Evolutionary conservation across 1,139 yeast species (phyloP), one percentile per base, ranked within the genome.

Genomic region (Yamadazyma blattariae): DNA sequence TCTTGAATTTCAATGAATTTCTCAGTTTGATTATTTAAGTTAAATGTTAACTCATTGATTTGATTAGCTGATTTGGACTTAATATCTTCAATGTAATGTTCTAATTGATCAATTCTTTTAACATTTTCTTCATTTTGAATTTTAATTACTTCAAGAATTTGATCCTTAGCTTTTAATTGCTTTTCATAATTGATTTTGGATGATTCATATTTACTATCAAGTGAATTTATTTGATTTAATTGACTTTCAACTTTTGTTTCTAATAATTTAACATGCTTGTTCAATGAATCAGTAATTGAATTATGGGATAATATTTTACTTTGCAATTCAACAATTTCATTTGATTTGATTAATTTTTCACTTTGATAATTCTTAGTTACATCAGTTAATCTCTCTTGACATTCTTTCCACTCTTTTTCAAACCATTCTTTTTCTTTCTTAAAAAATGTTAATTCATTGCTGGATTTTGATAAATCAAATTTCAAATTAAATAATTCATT

Each of bases 91-190:
- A 71, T 53, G 36, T 68, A 62, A 1, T 46, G 42, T 42, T 81
- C 84, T 19, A 81, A 58, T 30, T 71, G 71, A 2, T 57, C 51
- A 7, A 81, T 65, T 40, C 84, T 65, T 8, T 59, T 56, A 27
- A 59, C 59, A 21, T 74, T 58, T 40, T 77, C 80, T 1, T 58
- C 52, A 7, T 72, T 61, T 67, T 76, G 73, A 8, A 63, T 47
- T 36, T 82, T 79, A 42, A 87, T 67, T 14, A 85, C 64, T 30
- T 74, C 78, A 2, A 79, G 67, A 26, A 82, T 58, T 33, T 86
- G 78, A 40, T 81, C 81, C 53, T 83, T 88, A 25, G 77, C 61
- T 2, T 77, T 59, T 51, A 84, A 64, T 49, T 87, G 95, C 35
- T 73, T 74, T 29, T 78, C 58, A 47, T 77, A 79, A 29, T 74